phyloP scores from a whole-genome alignment of 163 green algal genomes.

The Scenedesmus sp. region DNA sequence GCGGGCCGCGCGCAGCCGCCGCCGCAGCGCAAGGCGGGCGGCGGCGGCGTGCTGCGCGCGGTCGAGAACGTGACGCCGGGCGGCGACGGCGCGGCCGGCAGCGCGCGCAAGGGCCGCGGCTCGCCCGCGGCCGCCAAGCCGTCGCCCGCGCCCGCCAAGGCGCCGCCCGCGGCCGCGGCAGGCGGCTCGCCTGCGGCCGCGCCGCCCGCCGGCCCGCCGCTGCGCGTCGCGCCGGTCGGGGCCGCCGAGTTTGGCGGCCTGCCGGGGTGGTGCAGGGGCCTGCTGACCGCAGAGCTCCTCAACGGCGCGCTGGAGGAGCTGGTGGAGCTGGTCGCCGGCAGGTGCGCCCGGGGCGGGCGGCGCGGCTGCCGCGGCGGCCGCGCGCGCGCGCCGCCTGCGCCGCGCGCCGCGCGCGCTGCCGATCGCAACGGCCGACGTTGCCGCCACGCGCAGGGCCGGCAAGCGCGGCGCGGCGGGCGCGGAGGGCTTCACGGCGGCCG shows the following conservation, averaged over 20 bases:
- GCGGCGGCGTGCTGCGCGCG: no score
- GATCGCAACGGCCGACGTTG: no score
- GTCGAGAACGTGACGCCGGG: neutral
- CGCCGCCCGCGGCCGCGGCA: neutral
- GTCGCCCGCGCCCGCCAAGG: no score
- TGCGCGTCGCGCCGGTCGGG: neutral
- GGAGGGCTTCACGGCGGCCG: constrained; percentile 23
- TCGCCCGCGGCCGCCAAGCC: no score
- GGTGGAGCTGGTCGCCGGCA: neutral
- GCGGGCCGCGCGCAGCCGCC: neutral
- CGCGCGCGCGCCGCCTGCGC: neutral
- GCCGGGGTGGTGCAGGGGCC: constrained; percentile 29
- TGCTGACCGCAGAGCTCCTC: constrained; percentile 27
- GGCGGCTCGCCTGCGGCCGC: constrained; percentile 8
- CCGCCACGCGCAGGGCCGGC: constrained; percentile 9
- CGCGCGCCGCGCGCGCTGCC: neutral
- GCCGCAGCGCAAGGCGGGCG: neutral
- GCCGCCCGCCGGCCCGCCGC: neutral
- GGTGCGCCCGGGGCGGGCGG: constrained; percentile 7
- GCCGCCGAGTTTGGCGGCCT: constrained; percentile 10
- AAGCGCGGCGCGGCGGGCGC: neutral
- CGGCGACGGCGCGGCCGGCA: neutral
- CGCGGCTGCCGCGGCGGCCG: neutral
- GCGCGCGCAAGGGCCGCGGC: neutral
- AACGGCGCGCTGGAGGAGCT: constrained; percentile 31